phyloP scores from a whole-genome alignment of 2,329 filamentous ascomycete genomes.

The Clarireedia monteithiana region DNA sequence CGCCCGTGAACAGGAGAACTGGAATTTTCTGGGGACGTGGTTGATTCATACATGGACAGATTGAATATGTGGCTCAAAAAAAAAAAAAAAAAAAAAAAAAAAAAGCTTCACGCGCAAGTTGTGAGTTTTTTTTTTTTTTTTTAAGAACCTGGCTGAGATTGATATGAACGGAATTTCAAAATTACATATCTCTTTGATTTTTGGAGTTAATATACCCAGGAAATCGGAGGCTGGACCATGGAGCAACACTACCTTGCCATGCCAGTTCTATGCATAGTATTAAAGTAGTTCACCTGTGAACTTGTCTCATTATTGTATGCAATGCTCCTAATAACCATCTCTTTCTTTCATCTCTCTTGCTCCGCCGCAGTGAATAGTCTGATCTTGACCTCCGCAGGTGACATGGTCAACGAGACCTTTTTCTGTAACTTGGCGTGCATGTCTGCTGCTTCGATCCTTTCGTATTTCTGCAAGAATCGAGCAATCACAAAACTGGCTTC shows the following conservation, averaged over 20 bases:
- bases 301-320: no score
- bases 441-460: conserved; percentile 17
- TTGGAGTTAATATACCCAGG: background rate
- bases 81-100: background rate
- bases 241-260: no score
- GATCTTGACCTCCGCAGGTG: conserved; percentile 19
- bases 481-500: conserved; percentile 28
- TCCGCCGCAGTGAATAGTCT: conserved; percentile 12
- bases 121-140: no score
- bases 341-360: background rate
- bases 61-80: background rate
- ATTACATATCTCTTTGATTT: no score
- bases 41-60: background rate
- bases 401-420: conserved; percentile 15
- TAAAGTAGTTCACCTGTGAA: no score
- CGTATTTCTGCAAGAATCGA: conserved; percentile 27
- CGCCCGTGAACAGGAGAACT: conserved; percentile 10
- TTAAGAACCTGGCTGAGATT: no score
- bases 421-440: conserved; percentile 13
- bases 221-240: background rate
- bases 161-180: no score
- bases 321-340: no score
- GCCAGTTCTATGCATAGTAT: no score
- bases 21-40: conserved; percentile 7
- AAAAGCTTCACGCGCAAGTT: background rate